A percentile compares a stretch with the other conserved stretches of the same genome.
Conservation (phyloP, 1,284 basidiomycete genomes). For the Cystobasidiaceae sp. region DNA sequence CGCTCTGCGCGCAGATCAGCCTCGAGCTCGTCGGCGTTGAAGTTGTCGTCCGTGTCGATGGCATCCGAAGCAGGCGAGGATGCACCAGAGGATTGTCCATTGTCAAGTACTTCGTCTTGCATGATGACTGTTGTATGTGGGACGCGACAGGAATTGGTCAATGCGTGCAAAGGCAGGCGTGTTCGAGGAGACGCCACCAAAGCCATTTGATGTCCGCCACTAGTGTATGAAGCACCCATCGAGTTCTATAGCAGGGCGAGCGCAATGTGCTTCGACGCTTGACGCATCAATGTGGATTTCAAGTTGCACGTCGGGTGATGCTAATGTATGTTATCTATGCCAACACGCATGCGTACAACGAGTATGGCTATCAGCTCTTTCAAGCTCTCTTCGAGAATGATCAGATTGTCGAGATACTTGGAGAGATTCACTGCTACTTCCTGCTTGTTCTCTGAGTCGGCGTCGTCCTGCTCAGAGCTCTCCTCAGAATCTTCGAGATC, state of each 20-base stretch:
- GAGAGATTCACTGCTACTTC: slow-evolving; percentile 61
- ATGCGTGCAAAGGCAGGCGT: neutral
- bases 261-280: neutral
- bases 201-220: neutral
- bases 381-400: slow-evolving; percentile 89
- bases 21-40: too few species aligned
- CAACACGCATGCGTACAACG: slow-evolving; percentile 74
- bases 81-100: neutral
- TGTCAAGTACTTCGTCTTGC: neutral
- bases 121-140: neutral
- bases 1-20: too few species aligned
- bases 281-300: neutral
- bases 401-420: slow-evolving; percentile 84
- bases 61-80: neutral
- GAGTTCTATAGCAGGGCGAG: neutral
- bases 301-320: neutral
- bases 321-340: slow-evolving; percentile 58
- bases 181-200: neutral
- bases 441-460: slow-evolving; percentile 38
- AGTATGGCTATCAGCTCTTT: slow-evolving; percentile 88
- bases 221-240: neutral
- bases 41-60: neutral
- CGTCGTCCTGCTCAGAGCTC: slow-evolving; percentile 44
- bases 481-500: slow-evolving; percentile 39
- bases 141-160: neutral